Evolutionary conservation across 495 filamentous ascomycete genomes (phyloP).

Genomic region (Aspergillus diversus): DNA sequence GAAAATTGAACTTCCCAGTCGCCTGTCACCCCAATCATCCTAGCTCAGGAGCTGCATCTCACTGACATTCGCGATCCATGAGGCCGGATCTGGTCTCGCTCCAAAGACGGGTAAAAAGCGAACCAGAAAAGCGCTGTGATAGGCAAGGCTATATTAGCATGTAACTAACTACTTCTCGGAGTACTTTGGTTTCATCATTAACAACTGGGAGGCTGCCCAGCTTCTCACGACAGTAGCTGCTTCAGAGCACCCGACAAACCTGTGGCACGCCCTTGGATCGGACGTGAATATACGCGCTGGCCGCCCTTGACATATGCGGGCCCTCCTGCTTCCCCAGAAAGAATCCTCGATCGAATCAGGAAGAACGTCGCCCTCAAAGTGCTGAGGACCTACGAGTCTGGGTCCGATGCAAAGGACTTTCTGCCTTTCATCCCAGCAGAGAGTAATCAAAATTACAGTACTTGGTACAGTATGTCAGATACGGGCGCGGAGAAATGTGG

Average conservation of each 20-base stretch:
- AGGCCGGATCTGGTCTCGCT: not conserved
- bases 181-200: too few relatives aligned
- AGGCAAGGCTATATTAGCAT: too few relatives aligned
- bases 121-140: too few relatives aligned
- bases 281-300: slow-evolving; percentile 13
- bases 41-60: slow-evolving; percentile 13
- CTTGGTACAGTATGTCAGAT: slow-evolving; percentile 19
- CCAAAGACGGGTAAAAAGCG: too few relatives aligned
- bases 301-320: slow-evolving; percentile 14
- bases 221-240: too few relatives aligned
- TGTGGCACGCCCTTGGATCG: too few relatives aligned
- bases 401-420: slow-evolving; percentile 2
- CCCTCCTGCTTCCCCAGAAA: slow-evolving; percentile 1
- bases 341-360: not conserved
- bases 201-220: too few relatives aligned
- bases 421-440: slow-evolving; percentile 6
- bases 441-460: slow-evolving; percentile 15
- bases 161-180: too few relatives aligned
- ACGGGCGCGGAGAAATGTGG: slow-evolving; percentile 16
- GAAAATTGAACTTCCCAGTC: slow-evolving; percentile 4
- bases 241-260: too few relatives aligned
- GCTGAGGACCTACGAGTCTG: too few relatives aligned
- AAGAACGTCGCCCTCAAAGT: not conserved
- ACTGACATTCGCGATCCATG: slow-evolving; percentile 1
- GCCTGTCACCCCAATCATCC: slow-evolving; percentile 5